Base-by-base conservation (phyloP, 2,329 filamentous ascomycete species). In the Cladosporium phlei region DNA sequence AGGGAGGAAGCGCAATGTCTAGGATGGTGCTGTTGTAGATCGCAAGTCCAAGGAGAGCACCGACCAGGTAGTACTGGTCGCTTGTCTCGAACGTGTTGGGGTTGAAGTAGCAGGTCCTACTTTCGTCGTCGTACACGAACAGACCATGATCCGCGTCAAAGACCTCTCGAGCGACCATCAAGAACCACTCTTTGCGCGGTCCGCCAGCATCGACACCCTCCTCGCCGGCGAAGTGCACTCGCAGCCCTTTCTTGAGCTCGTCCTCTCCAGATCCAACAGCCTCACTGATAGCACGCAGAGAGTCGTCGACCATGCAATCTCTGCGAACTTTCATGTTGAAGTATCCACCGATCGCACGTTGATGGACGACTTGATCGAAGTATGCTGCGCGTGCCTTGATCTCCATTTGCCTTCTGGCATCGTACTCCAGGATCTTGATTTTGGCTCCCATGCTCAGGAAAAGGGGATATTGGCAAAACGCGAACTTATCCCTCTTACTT, bases 1-100 rank as follows among this genome's bases (percentile, higher is more conserved):
- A 95, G 0, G 89, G 86, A 1, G 90, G 90, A 16, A 96, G 76
- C 2, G 88, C 86, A 38, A 95, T 79, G 61, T 95, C 90, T 14
- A 96, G 73, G 55, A 95, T 95, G 0, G 88, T 95, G 2, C 88
- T 94, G 66, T 96, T 95, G 69, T 95, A 95, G 51, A 96, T 95
- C 11, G 90, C 90, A 49, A 96, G 73, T 1, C 90, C 90, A 46
- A 96, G 76, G 6, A 95, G 76, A 10, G 93, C 87, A 1, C 90
- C 90, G 21, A 96, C 86, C 17, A 95, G 75, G 62, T 93, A 95
- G 66, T 87, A 96, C 55, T 95, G 88, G 60, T 95, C 88, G 0
- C 88, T 90, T 0, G 87, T 90, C 64, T 95, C 90, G 57, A 95
- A 89, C 12, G 86, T 88, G 61, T 84, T 80, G 0, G 89, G 86